A percentile compares a stretch with the other conserved stretches of the same genome.
These are phyloP conservation scores for Podila clonocystis DNA, from an alignment of 192 early-diverging fungal genomes.

Conservation along the genomic window DNA sequence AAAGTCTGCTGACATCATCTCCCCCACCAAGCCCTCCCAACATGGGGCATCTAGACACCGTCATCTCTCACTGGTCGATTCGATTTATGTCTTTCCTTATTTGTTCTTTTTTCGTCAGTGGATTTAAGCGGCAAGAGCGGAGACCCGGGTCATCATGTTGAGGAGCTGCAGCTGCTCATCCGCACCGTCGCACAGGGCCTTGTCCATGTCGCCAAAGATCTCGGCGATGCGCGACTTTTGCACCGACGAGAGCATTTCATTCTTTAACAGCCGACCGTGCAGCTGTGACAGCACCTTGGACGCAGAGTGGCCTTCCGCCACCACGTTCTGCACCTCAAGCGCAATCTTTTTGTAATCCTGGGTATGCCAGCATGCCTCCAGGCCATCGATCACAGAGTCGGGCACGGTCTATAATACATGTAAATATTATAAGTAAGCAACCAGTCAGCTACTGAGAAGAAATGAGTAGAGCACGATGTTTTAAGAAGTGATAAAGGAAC, in stretches of 20 bases:
- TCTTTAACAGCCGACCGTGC: conserved; percentile 69
- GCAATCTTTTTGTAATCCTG: conserved; percentile 60
- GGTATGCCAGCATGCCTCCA: conserved; percentile 67
- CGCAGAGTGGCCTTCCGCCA: conserved; percentile 80
- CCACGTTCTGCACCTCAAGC: conserved; percentile 63
- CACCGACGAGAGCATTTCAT: conserved; percentile 67
- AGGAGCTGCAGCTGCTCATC: conserved; percentile 92
- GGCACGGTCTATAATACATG: conserved; percentile 67
- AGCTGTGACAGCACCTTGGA: conserved; percentile 80
- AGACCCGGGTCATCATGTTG: conserved; percentile 66
- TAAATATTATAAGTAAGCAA: no score
- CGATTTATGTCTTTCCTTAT: no score
- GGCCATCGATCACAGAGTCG: conserved; percentile 61
- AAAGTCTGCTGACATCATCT: no score
- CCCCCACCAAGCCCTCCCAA: no score
- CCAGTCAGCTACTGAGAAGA: neutral
- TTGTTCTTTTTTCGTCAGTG: no score
- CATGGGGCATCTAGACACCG: no score
- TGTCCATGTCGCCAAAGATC: conserved; percentile 75
- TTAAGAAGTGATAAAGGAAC: conserved; percentile 5
- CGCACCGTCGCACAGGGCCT: conserved; percentile 82
- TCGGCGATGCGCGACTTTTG: conserved; percentile 80
- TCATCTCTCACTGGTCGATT: no score
- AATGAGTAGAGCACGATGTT: neutral
- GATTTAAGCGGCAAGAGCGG: conserved; percentile 34